These are phyloP conservation scores for Yarrowia sp. DNA, from an alignment of 805 yeast genomes.

Conservation along the genomic window DNA sequence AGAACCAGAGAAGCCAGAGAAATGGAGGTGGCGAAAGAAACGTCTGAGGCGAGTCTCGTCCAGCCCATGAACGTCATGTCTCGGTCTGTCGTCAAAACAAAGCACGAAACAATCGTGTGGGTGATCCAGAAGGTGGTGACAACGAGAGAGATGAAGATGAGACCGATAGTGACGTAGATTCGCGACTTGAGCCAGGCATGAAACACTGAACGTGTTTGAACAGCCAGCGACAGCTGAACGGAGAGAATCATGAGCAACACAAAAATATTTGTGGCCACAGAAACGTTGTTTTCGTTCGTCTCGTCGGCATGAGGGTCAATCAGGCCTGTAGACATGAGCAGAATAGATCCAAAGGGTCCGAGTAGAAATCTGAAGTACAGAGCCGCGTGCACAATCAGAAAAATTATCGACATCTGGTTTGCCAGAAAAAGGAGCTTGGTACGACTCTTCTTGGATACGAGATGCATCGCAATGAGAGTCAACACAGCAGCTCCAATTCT, in stretches of 20 bases:
- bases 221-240: neutral
- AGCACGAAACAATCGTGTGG: neutral
- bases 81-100: neutral
- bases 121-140: neutral
- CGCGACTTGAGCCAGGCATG: constrained; percentile 13
- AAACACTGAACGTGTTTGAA: constrained; percentile 7
- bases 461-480: constrained; percentile 11
- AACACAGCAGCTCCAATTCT: constrained; percentile 6
- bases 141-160: neutral
- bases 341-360: neutral
- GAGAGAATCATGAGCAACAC: constrained; percentile 5
- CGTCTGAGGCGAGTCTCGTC: constrained; percentile 4
- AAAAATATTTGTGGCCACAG: constrained; percentile 1
- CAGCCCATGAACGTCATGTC: neutral
- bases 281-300: neutral
- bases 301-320: neutral
- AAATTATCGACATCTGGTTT: neutral
- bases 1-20: constrained; percentile 60
- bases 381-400: neutral
- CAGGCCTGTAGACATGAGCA: neutral
- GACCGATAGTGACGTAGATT: neutral
- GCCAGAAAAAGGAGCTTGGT: constrained; percentile 9
- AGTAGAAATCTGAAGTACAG: neutral
- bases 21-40: constrained; percentile 60
- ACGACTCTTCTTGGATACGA: neutral